Conservation (phyloP, 1,284 basidiomycete species). For the Exobasidium cylindrosporum region DNA sequence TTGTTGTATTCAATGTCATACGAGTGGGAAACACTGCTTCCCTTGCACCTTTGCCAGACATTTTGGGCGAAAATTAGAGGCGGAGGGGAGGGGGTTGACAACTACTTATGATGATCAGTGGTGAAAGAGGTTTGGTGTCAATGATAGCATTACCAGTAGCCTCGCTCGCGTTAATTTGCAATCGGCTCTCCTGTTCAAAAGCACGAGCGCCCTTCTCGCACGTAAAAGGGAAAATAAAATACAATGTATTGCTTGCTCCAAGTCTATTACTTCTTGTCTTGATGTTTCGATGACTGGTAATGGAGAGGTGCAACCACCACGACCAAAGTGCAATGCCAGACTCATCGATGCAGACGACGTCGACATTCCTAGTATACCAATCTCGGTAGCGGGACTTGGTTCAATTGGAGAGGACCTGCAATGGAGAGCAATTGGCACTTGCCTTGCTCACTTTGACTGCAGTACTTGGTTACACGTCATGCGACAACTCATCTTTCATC, state of each 20-base stretch:
- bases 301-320: too few species aligned
- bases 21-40: slow-evolving; percentile 81
- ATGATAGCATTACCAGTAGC: too few species aligned
- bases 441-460: slow-evolving; percentile 1
- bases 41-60: slow-evolving; percentile 83
- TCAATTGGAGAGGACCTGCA: neutral
- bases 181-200: too few species aligned
- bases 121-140: too few species aligned
- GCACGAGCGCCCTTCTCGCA: too few species aligned
- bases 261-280: too few species aligned
- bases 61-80: slow-evolving; percentile 52
- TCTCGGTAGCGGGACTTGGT: neutral
- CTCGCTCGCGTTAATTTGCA: neutral
- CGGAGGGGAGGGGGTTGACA: too few species aligned
- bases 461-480: slow-evolving; percentile 34
- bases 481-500: slow-evolving; percentile 40
- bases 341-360: neutral
- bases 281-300: too few species aligned
- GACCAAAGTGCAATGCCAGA: neutral
- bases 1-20: slow-evolving; percentile 76
- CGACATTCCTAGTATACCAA: neutral
- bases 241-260: too few species aligned
- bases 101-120: neutral
- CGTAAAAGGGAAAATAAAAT: too few species aligned
- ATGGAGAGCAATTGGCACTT: neutral